Percentiles rank a stretch among this genome's conserved stretches.
phyloP scores from a whole-genome alignment of 2,329 filamentous ascomycete species.

The Davidsoniella eucalypti region DNA sequence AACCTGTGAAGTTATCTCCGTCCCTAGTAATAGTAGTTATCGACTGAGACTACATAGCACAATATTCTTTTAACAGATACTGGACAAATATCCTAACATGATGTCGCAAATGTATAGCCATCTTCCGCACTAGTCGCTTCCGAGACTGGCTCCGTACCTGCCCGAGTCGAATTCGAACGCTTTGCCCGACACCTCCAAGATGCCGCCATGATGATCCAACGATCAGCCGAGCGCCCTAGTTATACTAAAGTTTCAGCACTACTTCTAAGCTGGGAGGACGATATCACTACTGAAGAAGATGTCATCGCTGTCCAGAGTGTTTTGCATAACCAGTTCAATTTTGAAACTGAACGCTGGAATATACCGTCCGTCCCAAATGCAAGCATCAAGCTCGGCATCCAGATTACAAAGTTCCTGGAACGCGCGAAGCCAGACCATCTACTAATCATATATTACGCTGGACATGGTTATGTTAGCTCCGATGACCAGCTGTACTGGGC shows the following conservation, averaged over 20 bases:
- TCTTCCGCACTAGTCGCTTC: neutral
- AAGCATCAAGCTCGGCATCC: constrained; percentile 43
- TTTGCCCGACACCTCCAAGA: constrained; percentile 52
- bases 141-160: constrained; percentile 11
- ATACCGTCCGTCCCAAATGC: constrained; percentile 44
- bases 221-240: constrained; percentile 40
- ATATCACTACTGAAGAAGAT: constrained; percentile 35
- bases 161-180: constrained; percentile 45
- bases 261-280: constrained; percentile 46
- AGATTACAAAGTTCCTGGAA: constrained; percentile 43
- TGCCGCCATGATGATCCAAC: constrained; percentile 50
- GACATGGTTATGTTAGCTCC: constrained; percentile 39
- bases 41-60: too few relatives aligned
- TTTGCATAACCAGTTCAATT: constrained; percentile 43
- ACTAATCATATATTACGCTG: constrained; percentile 48
- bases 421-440: constrained; percentile 40
- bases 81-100: too few relatives aligned
- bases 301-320: constrained; percentile 38
- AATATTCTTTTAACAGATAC: too few relatives aligned
- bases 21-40: too few relatives aligned
- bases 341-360: constrained; percentile 40
- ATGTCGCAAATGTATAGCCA: neutral
- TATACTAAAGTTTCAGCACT: constrained; percentile 45
- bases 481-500: constrained; percentile 51
- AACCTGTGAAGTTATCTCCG: too few relatives aligned